Evolutionary conservation across 352 stramenopile species (phyloP), one percentile per base, ranked within the genome.

Genomic region (Globisporangium irregulare): DNA sequence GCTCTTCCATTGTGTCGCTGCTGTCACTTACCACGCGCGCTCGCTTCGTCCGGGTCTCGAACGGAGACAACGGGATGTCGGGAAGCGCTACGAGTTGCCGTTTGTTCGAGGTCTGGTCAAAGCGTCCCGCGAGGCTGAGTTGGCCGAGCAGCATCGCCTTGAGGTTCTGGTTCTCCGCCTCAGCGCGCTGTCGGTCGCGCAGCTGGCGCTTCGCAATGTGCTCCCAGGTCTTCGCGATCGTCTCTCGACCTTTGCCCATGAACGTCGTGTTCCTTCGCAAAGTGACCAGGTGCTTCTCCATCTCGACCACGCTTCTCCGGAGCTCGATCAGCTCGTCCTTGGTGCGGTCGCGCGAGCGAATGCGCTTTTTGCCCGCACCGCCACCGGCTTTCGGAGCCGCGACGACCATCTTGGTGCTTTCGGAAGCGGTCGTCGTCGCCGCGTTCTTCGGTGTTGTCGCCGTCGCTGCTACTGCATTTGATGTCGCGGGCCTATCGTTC

Each of bases 121-220:
- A 62, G 20, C 54, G 59, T 0, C 66, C 58, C 5, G 59, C 60
- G 2, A 71, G 27, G 4, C 60, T 71, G 24, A 66, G 66, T n/a
- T 71, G 66, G n/a, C 50, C 66, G 3, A 67, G 51, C 59, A 71
- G 59, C 51, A 67, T 63, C 36, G 59, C 59, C 55, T 71, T 71
- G 36, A 71, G 66, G 48, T 67, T 53, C 59, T 50, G 27, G 53
- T 67, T 67, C 51, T 71, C 66, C 20, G 43, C 29, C 59, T 71
- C 66, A 14, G 66, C 59, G 51, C 60, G 59, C 51, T 67, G 32
- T 6, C 66, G 59, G n/a, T 57, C 59, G 15, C 27, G 38, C 22
- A 63, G 38, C 22, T 71, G 66, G 8, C 66, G 66, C 50, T 29
- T 54, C 41, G 60, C 66, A 24, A 71, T 67, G 32, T 50, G n/a